Evolutionary conservation across 805 yeast genomes (phyloP), one percentile per base, ranked within the genome.

Genomic region (Metschnikowia peoriensis): DNA sequence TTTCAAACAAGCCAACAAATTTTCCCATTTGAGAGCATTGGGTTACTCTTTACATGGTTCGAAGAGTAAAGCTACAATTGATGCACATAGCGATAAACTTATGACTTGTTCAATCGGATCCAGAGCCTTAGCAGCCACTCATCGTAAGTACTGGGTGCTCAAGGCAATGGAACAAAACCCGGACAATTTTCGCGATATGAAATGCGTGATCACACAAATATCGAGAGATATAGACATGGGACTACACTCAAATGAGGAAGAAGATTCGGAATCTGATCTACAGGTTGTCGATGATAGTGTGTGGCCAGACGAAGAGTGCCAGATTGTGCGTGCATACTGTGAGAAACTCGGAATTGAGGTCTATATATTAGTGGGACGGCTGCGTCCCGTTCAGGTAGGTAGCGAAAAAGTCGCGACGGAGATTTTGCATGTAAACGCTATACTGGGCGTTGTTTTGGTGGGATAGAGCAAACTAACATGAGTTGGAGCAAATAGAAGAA

Each of bases 291-390:
- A 38, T 15, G 38, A 17, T 22, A 42, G 28, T 29, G 17, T 28
- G 7, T 44, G 44, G 44, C 41, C 45, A 7, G 72, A 73, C 11
- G 63, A 68, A 9, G 63, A 59, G 14, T 41, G 55, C 6, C 67
- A 64, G 1, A 22, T 52, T 43, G 71, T 71, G n/a, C 66, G 65
- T 39, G 85, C 75, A 0, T 80, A 70, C 60, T 82, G 86, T 55
- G 57, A 64, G 47, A 82, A 80, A 32, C 62, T 78, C 34, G 78
- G 73, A 22, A 58, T 78, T 11, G 80, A 75, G 49, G 79, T 81
- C 17, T 79, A 78, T n/a, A 62, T 81, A 11, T 39, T 57, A 52
- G 50, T 57, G 58, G 41, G 64, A 56, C 15, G 43, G 10, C 53
- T 57, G 12, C 41, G 51, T 8, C 61, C 62, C 15, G 63, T 66